Base-by-base conservation (phyloP, 2,329 filamentous ascomycete genomes). In the Raffaelea ambrosiae region DNA sequence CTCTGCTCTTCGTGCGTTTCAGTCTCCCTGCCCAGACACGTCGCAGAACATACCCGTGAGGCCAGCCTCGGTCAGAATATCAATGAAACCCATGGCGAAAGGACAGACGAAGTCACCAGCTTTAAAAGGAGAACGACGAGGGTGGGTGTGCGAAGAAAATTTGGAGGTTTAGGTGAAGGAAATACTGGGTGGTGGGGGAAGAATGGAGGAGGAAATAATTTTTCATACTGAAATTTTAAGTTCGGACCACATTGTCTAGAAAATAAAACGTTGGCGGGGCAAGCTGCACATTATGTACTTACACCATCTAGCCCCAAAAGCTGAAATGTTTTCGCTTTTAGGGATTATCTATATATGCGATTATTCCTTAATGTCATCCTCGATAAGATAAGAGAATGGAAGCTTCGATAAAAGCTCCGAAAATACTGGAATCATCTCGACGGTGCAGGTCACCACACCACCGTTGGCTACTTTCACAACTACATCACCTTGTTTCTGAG, bases 41-140 rank as follows among this genome's bases (percentile, higher is more conserved):
- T 33, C 20, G 33, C 46, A 48, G 29, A 48, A 58, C 57, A 49
- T 55, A 58, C 57, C 49, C 49, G 57, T 42, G 45, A 60, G 48
- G 53, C 58, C 58, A 46, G 55, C 54, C 50, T 59, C 56, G 53
- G 57, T 55, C 46, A 57, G 51, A 46, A 62, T 52, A 55, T 59
- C 54, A 51, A 58, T 49, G 58, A 60, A 60, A 52, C 58, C 58
- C 58, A 60, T 60, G 44, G 40, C 51, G 49, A 42, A 20, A 42
- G n/a, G n/a, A 29, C 26, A 13, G 26, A 29, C 26, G 26, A 29
- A 29, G 26, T 29, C 26, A 13, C 7, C 7, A 13, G 13, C 26
- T 29, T 13, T 29, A 13, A 13, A 29, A n/a, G n/a, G 26, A 29
- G 26, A 29, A 29, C 7, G 26, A 29, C 7, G 26, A 13, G 13